Conservation (phyloP, 139 green algal genomes). For the Prasinococcaceae sp. region DNA sequence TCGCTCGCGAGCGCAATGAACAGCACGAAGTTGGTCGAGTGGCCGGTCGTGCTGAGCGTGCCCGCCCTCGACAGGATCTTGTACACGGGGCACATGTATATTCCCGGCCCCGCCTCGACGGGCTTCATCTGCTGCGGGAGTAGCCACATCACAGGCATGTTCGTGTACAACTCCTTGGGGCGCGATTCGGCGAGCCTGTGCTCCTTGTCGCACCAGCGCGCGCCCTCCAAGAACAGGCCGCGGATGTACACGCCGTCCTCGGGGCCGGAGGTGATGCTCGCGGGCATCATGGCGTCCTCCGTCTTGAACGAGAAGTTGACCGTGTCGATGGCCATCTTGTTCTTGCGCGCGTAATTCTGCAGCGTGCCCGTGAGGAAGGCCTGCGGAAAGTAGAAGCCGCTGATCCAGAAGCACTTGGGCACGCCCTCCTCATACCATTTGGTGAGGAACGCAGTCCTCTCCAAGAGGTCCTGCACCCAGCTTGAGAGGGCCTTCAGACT, state of each 20-base stretch:
- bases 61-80: constrained; percentile 39
- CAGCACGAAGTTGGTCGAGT: constrained; percentile 79
- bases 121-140: constrained; percentile 37
- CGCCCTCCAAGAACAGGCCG: constrained; percentile 68
- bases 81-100: constrained; percentile 57
- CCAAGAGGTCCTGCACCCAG: constrained; percentile 60
- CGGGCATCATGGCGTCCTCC: constrained; percentile 30
- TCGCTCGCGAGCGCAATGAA: constrained; percentile 53
- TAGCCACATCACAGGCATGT: constrained; percentile 70
- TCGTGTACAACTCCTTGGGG: constrained; percentile 71
- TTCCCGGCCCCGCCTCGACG: constrained; percentile 12
- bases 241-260: constrained; percentile 64
- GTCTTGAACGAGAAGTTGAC: constrained; percentile 55
- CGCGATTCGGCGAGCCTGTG: constrained; percentile 48
- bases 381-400: constrained; percentile 76
- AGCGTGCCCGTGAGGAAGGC: constrained; percentile 73
- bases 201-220: constrained; percentile 33
- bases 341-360: constrained; percentile 68
- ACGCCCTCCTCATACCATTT: constrained; percentile 48
- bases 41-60: constrained; percentile 50
- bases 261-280: constrained; percentile 19
- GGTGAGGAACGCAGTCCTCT: constrained; percentile 49
- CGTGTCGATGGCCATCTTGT: constrained; percentile 61
- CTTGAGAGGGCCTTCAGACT: constrained; percentile 62
- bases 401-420: constrained; percentile 57